phyloP scores from a whole-genome alignment of 129 eudicot species.

The Helichrysum umbraculigerum region DNA sequence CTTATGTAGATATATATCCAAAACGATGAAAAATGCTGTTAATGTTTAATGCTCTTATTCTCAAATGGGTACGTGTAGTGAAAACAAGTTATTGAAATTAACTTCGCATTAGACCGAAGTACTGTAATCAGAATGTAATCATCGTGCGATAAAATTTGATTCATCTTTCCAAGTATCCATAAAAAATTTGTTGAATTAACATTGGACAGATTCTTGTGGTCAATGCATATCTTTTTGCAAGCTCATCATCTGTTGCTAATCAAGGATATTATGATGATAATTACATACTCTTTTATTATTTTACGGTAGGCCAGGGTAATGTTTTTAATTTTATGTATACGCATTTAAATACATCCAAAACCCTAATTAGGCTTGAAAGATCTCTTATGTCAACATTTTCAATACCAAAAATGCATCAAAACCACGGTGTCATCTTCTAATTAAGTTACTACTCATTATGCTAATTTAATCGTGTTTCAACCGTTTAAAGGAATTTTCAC shows the following conservation, averaged over 20 bases:
- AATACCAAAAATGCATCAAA: background rate
- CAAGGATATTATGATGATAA: background rate
- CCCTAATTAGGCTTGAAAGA: conserved; percentile 19
- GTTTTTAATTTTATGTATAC: background rate
- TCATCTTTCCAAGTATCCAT: background rate
- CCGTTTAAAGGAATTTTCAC: background rate
- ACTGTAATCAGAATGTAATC: too few relatives aligned
- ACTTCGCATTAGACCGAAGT: too few relatives aligned
- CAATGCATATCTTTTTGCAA: background rate
- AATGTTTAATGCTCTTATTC: too few relatives aligned
- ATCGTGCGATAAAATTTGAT: background rate
- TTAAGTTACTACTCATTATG: too few relatives aligned
- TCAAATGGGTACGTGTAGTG: too few relatives aligned
- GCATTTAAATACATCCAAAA: conserved; percentile 16
- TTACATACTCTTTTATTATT: too few relatives aligned
- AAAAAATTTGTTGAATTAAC: background rate
- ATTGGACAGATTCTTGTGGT: background rate
- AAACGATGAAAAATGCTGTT: too few relatives aligned
- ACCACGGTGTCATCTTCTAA: background rate
- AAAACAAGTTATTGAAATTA: too few relatives aligned
- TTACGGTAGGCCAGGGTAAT: too few relatives aligned
- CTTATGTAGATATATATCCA: too few relatives aligned
- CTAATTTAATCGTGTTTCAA: too few relatives aligned
- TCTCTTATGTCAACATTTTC: background rate
- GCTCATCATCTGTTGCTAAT: background rate